Evolutionary conservation across 2,329 filamentous ascomycete genomes (phyloP).

Genomic region (Talaromyces sp.): DNA sequence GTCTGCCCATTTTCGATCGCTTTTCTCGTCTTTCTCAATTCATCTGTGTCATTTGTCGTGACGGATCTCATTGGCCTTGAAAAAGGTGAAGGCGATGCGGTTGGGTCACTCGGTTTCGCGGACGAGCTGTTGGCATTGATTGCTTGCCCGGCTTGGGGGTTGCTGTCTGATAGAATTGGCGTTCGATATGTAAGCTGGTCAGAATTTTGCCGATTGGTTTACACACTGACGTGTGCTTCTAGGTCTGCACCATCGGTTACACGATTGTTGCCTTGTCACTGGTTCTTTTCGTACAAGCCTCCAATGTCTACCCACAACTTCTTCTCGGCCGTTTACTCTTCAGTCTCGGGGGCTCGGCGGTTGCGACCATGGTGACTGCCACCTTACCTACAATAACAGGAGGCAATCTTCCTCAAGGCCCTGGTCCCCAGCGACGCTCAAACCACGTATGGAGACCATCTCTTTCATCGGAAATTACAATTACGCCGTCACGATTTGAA

Average conservation of each 20-base stretch:
- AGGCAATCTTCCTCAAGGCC: constrained; percentile 20
- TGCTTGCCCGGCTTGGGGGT: constrained; percentile 51
- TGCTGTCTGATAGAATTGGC: constrained; percentile 49
- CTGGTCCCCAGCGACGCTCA: constrained; percentile 21
- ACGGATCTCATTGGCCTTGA: constrained; percentile 59
- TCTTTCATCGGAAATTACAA: constrained; percentile 58
- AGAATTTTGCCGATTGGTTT: neutral
- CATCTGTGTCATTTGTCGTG: constrained; percentile 62
- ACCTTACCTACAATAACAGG: constrained; percentile 71
- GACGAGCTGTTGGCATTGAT: constrained; percentile 49
- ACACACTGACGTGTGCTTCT: neutral
- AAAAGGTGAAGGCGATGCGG: constrained; percentile 57
- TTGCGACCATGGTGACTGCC: constrained; percentile 97
- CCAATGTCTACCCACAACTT: constrained; percentile 83
- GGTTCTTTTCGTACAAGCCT: constrained; percentile 77
- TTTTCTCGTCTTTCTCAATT: constrained; percentile 65
- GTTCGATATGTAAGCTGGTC: constrained; percentile 43
- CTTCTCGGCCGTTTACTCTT: constrained; percentile 82
- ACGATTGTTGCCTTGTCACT: constrained; percentile 73
- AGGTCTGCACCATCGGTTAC: constrained; percentile 70
- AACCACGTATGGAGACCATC: constrained; percentile 45
- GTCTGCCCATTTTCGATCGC: constrained; percentile 64
- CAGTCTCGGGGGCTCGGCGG: constrained; percentile 85
- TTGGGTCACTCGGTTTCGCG: constrained; percentile 53
- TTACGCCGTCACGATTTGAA: constrained; percentile 52